Evolutionary conservation across 1,139 yeast genomes (phyloP), one percentile per base, ranked within the genome.

Genomic region (Schwanniomyces etchellsii): DNA sequence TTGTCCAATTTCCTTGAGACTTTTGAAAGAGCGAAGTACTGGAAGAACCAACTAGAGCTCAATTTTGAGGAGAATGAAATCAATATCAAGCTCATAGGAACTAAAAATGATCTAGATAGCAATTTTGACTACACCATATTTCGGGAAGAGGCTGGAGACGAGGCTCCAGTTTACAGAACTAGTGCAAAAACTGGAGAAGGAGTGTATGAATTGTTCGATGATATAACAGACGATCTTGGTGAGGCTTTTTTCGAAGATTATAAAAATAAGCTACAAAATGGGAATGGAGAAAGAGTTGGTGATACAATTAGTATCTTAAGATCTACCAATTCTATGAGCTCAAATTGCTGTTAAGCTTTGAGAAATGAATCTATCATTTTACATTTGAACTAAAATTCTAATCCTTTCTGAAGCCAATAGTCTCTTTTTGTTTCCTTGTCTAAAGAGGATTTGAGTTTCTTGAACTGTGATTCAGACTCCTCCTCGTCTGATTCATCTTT

Each of bases 111-210:
- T 34, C 34, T 57, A 24, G 35, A 39, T 4, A 29, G 23, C 6
- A 20, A 14, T 7, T 9, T 14, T 9, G 33, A 28, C 13, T 18
- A 20, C 9, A 20, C 24, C 5, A 24, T 20, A 5, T 28, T 27
- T 12, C n/a, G 27, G 5, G 28, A 29, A n/a, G 18, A 36, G 34
- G 21, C 38, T 43, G 6, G 32, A 26, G 11, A 36, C 28, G 31
- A 48, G 42, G 35, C 54, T 2, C 28, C 40, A 21, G 43, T 58
- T 13, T 57, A 56, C 36, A 34, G 45, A 20, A 69, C 77, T 3
- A 70, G 78, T 47, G 70, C 79, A 10, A 71, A 67, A 41, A 44
- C 57, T 2, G 74, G 75, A 16, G 45, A 48, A 2, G 77, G 77
- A 1, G 50, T 74, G 3, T 27, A 29, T 1, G 65, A 59, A 16